Evolutionary conservation across 352 stramenopile genomes (phyloP).

Genomic region (Globisporangium heterothallicum): DNA sequence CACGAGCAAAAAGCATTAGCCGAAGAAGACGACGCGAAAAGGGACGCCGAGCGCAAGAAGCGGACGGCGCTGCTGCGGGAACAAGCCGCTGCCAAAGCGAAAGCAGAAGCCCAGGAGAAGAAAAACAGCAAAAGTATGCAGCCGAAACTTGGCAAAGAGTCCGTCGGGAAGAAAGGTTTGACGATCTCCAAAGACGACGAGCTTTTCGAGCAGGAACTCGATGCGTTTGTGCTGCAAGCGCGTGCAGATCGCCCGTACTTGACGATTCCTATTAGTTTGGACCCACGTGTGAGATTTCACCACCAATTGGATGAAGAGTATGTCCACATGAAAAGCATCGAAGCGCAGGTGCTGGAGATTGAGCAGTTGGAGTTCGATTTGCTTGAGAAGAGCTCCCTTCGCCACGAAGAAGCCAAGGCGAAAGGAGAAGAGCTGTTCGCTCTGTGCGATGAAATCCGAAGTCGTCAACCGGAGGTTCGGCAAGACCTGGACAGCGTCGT

Average conservation of each 20-base stretch:
- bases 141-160: slow-evolving; percentile 36
- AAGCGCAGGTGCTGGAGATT: slow-evolving; percentile 34
- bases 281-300: slow-evolving; percentile 30
- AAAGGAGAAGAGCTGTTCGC: slow-evolving; percentile 28
- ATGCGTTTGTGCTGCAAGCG: slow-evolving; percentile 35
- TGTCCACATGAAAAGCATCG: slow-evolving; percentile 56
- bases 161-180: slow-evolving; percentile 51
- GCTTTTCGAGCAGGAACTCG: slow-evolving; percentile 46
- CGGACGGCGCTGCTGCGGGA: slow-evolving; percentile 39
- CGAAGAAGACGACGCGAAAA: slow-evolving; percentile 40
- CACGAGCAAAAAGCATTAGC: slow-evolving; percentile 43
- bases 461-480: slow-evolving; percentile 21
- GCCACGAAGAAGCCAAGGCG: slow-evolving; percentile 39
- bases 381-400: slow-evolving; percentile 53
- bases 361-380: slow-evolving; percentile 66
- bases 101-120: slow-evolving; percentile 30
- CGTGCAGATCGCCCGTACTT: slow-evolving; percentile 49
- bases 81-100: slow-evolving; percentile 40
- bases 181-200: slow-evolving; percentile 49
- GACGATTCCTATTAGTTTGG: slow-evolving; percentile 29
- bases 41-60: slow-evolving; percentile 38
- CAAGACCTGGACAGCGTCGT: slow-evolving; percentile 28
- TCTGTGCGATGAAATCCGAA: slow-evolving; percentile 29
- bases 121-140: slow-evolving; percentile 25
- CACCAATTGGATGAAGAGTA: slow-evolving; percentile 49